These are phyloP conservation scores for Phlebopus sp. DNA, from an alignment of 1,284 basidiomycete species.

Conservation along the genomic window DNA sequence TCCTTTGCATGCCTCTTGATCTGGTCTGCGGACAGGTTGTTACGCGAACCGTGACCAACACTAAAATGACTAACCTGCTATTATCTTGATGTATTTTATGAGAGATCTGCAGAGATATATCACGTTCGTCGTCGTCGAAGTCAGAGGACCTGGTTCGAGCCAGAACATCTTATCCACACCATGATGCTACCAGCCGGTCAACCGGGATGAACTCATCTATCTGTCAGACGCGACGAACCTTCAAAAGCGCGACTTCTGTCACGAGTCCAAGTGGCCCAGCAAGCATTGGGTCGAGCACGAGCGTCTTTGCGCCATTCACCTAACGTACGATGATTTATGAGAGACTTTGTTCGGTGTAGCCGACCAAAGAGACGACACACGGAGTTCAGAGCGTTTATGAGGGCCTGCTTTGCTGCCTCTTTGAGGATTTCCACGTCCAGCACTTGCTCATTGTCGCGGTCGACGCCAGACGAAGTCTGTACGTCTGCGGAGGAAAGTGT, in stretches of 20 bases:
- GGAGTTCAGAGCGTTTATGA: slow-evolving; percentile 82
- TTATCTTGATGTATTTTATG: slow-evolving; percentile 83
- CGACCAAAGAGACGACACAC: slow-evolving; percentile 39
- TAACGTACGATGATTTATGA: slow-evolving; percentile 31
- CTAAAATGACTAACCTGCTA: slow-evolving; percentile 66
- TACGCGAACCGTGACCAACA: slow-evolving; percentile 12
- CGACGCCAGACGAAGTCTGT: slow-evolving; percentile 25
- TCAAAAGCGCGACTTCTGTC: slow-evolving; percentile 87
- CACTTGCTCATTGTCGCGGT: slow-evolving; percentile 36
- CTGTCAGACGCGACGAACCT: slow-evolving; percentile 49
- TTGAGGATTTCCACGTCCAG: slow-evolving; percentile 73
- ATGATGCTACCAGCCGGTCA: slow-evolving; percentile 72
- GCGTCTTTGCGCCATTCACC: slow-evolving; percentile 94
- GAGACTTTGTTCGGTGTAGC: slow-evolving; percentile 4
- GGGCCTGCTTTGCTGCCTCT: slow-evolving; percentile 72
- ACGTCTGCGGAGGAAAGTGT: slow-evolving; percentile 20
- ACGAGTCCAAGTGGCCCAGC: slow-evolving; percentile 93
- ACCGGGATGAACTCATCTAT: background rate
- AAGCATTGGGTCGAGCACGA: slow-evolving; percentile 86
- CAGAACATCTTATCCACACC: slow-evolving; percentile 99
- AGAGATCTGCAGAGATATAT: slow-evolving; percentile 92
- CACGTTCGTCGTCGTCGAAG: slow-evolving; percentile 83
- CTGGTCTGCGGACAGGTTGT: slow-evolving; percentile 59
- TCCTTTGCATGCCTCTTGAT: slow-evolving; percentile 75
- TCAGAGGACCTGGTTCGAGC: slow-evolving; percentile 87